Base-by-base conservation (phyloP, 257 asterid species). In the Perilla frutescens region DNA sequence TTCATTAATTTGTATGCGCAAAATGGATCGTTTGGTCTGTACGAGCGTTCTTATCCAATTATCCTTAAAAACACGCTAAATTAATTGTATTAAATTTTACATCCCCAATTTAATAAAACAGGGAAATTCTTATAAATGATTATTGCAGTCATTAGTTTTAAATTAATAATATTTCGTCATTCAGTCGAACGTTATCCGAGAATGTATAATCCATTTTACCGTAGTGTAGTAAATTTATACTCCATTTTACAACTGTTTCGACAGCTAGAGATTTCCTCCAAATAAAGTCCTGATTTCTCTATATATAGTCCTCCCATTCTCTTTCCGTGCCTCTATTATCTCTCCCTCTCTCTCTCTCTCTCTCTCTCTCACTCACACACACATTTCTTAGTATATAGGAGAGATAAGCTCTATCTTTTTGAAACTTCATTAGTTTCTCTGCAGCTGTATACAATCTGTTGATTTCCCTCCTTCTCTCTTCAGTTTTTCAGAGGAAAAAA, bases 181-280 rank as follows among this genome's bases (percentile, higher is more conserved):
- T 13, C 1, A 13, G 6, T 14, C n/a, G 2, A 55, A 68, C 51
- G 8, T 40, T 53, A 15, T 56, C n/a, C 1, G 8, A 26, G 14
- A 37, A 40, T 20, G 3, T 12, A 29, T 13, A 60, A 60, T 60
- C 43, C 57, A n/a, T 47, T 53, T 37, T 3, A 41, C 11, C 4
- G 29, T 40, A 40, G 48, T 1, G 40, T 37, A 20, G 32, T 44
- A 41, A 58, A 20, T 58, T 63, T n/a, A 8, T 6, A 12, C 37
- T 1, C 26, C 26, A 32, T 50, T 8, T 7, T 60, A 32, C 7
- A 13, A 1, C 54, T 15, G 3, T 20, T 53, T 41, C 66, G 81
- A 80, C 89, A 85, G 84, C 84, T 66, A 15, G 31, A 3, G 31
- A 60, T 60, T 2, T 6, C 13, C 37, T 11, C 26, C 34, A 60